Evolutionary conservation across 2,329 filamentous ascomycete species (phyloP).

Genomic region (Neonectria neomacrospora): DNA sequence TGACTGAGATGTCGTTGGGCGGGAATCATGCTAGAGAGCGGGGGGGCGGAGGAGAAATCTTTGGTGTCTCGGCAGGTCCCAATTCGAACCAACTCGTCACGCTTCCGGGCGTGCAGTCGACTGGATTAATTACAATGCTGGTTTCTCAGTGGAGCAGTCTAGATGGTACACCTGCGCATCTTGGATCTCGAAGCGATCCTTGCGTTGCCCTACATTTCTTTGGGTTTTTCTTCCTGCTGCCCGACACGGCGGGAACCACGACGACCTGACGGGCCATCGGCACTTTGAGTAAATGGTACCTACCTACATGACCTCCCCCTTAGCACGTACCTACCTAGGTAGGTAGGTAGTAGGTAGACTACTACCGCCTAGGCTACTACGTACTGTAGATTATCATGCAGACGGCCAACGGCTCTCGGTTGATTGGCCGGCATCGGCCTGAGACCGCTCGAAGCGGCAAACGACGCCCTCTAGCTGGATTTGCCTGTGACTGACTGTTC

Average conservation of each 20-base stretch:
- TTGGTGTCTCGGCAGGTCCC: constrained; percentile 4
- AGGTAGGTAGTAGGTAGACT: no score
- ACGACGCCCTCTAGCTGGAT: background rate
- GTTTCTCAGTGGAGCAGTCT: constrained; percentile 11
- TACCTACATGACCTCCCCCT: background rate
- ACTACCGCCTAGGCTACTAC: background rate
- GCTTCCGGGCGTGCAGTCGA: background rate
- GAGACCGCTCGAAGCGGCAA: background rate
- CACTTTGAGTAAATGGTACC: background rate
- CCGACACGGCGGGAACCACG: constrained; percentile 14
- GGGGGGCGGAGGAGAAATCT: constrained; percentile 2
- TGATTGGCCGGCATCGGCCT: constrained; percentile 10
- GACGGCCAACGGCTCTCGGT: background rate
- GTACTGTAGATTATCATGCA: background rate
- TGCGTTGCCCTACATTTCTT: constrained; percentile 5
- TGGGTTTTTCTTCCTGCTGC: constrained; percentile 15
- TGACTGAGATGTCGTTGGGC: constrained; percentile 20
- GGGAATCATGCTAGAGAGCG: constrained; percentile 12
- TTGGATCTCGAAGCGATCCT: constrained; percentile 16
- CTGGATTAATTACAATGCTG: constrained; percentile 10
- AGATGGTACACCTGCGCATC: background rate
- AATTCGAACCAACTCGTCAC: constrained; percentile 1
- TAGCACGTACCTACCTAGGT: no score
- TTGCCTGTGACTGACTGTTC: constrained; percentile 4
- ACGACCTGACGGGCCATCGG: constrained; percentile 7